Evolutionary conservation across 176 grass and related monocot genomes (phyloP).

Genomic region (Poa pratensis): DNA sequence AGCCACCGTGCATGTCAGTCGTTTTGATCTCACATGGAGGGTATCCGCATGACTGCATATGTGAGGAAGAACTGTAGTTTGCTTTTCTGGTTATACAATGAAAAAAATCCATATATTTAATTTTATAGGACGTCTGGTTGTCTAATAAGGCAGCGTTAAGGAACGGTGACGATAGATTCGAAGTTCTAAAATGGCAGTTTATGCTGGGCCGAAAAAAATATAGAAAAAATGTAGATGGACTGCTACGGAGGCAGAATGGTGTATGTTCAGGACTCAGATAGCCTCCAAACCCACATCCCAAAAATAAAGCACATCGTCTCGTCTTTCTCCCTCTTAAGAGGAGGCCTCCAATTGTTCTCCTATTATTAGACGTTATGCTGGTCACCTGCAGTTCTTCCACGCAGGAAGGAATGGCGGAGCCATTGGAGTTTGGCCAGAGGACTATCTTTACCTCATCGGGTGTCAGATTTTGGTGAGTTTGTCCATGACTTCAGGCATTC

Average conservation of each 20-base stretch:
- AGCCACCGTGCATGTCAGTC: not conserved
- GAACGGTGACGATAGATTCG: not conserved
- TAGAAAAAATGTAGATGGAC: not conserved
- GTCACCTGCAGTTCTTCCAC: conserved; percentile 39
- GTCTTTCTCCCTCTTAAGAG: conserved; percentile 33
- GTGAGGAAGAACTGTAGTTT: too few relatives aligned
- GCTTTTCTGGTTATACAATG: not conserved
- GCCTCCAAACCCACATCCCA: conserved; percentile 33
- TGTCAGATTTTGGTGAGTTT: conserved; percentile 45
- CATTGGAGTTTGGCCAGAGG: conserved; percentile 28
- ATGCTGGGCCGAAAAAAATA: not conserved
- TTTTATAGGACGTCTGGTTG: not conserved
- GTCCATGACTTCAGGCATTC: not conserved
- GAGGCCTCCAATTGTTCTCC: conserved; percentile 31
- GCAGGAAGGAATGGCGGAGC: conserved; percentile 39
- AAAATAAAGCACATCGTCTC: conserved; percentile 50
- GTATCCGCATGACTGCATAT: not conserved
- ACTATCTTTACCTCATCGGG: conserved; percentile 31
- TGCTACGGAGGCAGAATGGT: not conserved
- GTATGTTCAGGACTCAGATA: conserved; percentile 26
- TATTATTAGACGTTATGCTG: conserved; percentile 52
- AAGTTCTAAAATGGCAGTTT: not conserved
- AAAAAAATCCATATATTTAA: not conserved
- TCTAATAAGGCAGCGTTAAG: not conserved
- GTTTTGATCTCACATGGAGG: not conserved